phyloP scores from a whole-genome alignment of 768 basidiomycete genomes.

The Paxillus involutus region DNA sequence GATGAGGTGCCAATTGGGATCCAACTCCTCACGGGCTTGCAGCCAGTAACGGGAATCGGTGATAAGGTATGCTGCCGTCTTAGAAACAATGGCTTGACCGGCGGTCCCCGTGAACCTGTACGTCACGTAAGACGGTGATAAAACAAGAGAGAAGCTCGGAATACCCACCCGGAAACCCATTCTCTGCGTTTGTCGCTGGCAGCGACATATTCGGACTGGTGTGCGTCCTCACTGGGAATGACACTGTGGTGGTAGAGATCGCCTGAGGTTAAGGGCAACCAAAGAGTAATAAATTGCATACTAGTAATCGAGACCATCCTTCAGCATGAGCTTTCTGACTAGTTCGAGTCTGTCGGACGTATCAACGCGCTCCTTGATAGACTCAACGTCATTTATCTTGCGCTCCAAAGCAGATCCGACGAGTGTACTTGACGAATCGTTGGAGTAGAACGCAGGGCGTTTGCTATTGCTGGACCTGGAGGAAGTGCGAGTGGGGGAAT shows the following conservation, averaged over 20 bases:
- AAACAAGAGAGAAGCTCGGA: constrained; percentile 27
- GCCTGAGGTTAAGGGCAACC: constrained; percentile 4
- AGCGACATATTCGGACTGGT: constrained; percentile 81
- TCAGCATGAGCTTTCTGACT: constrained; percentile 63
- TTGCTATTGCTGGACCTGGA: constrained; percentile 40
- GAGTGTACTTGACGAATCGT: constrained; percentile 69
- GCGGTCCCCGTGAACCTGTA: constrained; percentile 62
- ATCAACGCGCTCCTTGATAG: constrained; percentile 52
- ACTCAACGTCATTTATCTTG: constrained; percentile 65
- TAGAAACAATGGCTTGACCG: constrained; percentile 71
- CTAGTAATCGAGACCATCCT: constrained; percentile 76
- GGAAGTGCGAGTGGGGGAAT: constrained; percentile 35
- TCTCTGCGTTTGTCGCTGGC: constrained; percentile 73
- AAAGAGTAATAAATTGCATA: constrained; percentile 37
- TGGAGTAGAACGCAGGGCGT: constrained; percentile 47
- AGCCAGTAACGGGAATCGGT: constrained; percentile 84
- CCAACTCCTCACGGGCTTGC: constrained; percentile 70
- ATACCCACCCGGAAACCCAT: constrained; percentile 73
- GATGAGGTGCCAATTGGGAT: constrained; percentile 72
- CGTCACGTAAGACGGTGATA: constrained; percentile 11
- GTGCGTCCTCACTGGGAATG: constrained; percentile 79
- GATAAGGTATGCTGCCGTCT: constrained; percentile 67
- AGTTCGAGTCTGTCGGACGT: constrained; percentile 60
- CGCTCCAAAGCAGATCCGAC: constrained; percentile 73
- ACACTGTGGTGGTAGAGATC: constrained; percentile 44